Percentiles rank a stretch among this genome's conserved stretches.
phyloP scores from a whole-genome alignment of 768 basidiomycete genomes.

The Rhodotorula babjevae region DNA sequence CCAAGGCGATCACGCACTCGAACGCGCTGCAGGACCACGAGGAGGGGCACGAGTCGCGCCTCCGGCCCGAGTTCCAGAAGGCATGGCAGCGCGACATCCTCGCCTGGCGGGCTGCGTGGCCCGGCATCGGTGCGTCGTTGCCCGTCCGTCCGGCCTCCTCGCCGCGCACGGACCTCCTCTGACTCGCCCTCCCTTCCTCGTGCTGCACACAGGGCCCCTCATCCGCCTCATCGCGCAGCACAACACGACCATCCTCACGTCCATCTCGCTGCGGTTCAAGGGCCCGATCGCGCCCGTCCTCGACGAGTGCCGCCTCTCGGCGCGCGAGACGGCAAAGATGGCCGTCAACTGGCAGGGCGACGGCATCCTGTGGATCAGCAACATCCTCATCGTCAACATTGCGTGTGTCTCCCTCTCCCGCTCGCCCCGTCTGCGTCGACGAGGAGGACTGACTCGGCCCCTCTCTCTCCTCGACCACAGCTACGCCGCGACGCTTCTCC shows the following conservation, averaged over 20 bases:
- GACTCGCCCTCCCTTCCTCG: no score
- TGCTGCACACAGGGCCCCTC: background rate
- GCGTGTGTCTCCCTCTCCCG: conserved; percentile 11
- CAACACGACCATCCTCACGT: conserved; percentile 31
- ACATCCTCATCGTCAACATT: conserved; percentile 23
- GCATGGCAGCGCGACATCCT: conserved; percentile 17
- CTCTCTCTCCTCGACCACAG: background rate
- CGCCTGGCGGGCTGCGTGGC: conserved; percentile 10
- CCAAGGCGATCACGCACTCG: conserved; percentile 27
- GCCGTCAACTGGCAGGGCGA: conserved; percentile 12
- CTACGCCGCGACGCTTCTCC: conserved; percentile 23
- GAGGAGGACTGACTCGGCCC: no score
- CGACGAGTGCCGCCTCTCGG: conserved; percentile 18
- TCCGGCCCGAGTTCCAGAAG: conserved; percentile 18
- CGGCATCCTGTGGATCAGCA: conserved; percentile 2
- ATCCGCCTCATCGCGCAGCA: conserved; percentile 27
- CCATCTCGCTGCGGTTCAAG: conserved; percentile 25
- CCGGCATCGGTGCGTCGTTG: conserved; percentile 7
- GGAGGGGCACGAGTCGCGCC: conserved; percentile 8
- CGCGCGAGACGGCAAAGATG: conserved; percentile 17
- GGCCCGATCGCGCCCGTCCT: conserved; percentile 32
- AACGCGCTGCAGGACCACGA: conserved; percentile 13
- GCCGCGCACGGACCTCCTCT: background rate
- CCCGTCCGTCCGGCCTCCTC: background rate
- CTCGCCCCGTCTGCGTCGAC: no score